Percentiles rank a stretch among this genome's conserved stretches.
Conservation (phyloP, 495 filamentous ascomycete species). For the Parathielavia hyrcaniae region DNA sequence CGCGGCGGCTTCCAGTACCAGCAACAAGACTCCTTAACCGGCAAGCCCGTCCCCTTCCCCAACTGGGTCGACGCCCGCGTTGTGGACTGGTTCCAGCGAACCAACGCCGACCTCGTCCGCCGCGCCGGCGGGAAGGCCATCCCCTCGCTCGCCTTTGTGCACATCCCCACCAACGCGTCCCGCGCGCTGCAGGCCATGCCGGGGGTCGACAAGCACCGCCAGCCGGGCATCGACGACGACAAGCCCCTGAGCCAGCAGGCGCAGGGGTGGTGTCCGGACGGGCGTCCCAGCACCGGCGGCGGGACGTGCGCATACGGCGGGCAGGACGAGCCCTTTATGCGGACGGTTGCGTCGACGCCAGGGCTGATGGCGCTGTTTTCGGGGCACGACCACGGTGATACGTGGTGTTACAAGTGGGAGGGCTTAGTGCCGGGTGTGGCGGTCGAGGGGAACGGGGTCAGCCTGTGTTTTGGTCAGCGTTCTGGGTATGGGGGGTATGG, state of each 20-base stretch:
- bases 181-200: conserved; percentile 47
- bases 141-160: conserved; percentile 65
- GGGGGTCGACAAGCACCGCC: conserved; percentile 34
- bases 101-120: conserved; percentile 38
- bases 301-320: conserved; percentile 41
- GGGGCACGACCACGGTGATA: conserved; percentile 66
- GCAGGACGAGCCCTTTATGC: conserved; percentile 61
- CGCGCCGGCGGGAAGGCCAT: conserved; percentile 36
- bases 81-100: conserved; percentile 54
- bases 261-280: conserved; percentile 47
- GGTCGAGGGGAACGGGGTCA: conserved; percentile 33
- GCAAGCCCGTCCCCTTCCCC: conserved; percentile 31
- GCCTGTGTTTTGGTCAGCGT: conserved; percentile 65
- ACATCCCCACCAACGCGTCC: conserved; percentile 61
- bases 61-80: conserved; percentile 47
- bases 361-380: conserved; percentile 58
- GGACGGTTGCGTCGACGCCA: conserved; percentile 49
- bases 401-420: conserved; percentile 55
- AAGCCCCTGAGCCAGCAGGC: conserved; percentile 45
- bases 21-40: conserved; percentile 30
- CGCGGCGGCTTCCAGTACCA: conserved; percentile 55
- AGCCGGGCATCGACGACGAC: conserved; percentile 65
- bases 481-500: conserved; percentile 69
- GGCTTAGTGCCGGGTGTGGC: conserved; percentile 26
- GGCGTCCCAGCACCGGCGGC: conserved; percentile 24